Percentiles rank a stretch among this genome's conserved stretches.
These are phyloP conservation scores for Solanum ahanhuiri DNA, from an alignment of 257 asterid genomes.

Conservation along the genomic window DNA sequence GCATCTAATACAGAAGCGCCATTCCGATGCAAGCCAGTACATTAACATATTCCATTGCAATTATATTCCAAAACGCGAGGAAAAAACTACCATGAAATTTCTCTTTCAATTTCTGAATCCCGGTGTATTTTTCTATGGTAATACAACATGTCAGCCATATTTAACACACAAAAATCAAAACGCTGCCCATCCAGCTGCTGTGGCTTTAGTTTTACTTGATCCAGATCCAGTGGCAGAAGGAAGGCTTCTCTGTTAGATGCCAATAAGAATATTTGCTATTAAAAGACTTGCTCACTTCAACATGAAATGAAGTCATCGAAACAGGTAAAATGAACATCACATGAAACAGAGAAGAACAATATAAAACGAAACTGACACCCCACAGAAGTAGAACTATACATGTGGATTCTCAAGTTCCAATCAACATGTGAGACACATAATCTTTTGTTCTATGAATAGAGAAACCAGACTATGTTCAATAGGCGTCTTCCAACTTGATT, in stretches of 20 bases:
- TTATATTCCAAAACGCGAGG: not conserved
- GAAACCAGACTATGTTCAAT: not conserved
- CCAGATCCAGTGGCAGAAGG: constrained; percentile 60
- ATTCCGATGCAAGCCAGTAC: not conserved
- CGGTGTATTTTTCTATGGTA: constrained; percentile 18
- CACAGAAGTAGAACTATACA: not conserved
- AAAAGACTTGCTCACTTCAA: not conserved
- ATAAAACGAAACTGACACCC: not conserved
- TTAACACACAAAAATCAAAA: constrained; percentile 31
- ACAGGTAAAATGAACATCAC: not conserved
- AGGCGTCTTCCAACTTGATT: not conserved
- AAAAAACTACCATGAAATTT: not conserved
- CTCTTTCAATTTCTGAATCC: not conserved
- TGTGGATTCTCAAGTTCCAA: not conserved
- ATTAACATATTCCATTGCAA: not conserved
- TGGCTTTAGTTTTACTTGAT: constrained; percentile 43
- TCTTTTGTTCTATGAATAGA: not conserved
- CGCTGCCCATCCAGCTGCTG: constrained; percentile 99
- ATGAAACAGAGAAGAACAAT: not conserved
- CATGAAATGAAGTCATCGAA: not conserved
- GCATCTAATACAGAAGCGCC: not conserved
- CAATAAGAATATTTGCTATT: not conserved
- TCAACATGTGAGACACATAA: not conserved
- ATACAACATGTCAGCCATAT: constrained; percentile 27
- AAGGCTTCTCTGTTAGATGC: constrained; percentile 62